These are phyloP conservation scores for Mycena venus DNA, from an alignment of 768 basidiomycete species.

Conservation along the genomic window DNA sequence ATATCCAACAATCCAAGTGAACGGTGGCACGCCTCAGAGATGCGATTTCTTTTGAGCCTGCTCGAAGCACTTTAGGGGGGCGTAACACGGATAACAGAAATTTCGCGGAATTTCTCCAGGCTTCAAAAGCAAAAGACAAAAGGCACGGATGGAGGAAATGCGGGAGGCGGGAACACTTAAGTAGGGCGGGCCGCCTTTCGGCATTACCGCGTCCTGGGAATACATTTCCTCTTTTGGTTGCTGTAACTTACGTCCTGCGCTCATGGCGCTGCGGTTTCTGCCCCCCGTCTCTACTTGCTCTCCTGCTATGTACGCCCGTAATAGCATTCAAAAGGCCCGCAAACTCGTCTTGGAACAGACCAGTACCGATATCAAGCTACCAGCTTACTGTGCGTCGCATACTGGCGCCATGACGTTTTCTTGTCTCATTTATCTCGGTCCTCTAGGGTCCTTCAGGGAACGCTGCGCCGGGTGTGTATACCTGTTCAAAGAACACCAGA, in stretches of 20 bases:
- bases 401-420: not conserved
- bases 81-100: too few relatives aligned
- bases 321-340: slow-evolving; percentile 6
- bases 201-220: not conserved
- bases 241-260: slow-evolving; percentile 6
- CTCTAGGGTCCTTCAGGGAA: slow-evolving; percentile 20
- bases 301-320: slow-evolving; percentile 17
- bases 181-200: too few relatives aligned
- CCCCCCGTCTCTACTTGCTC: slow-evolving; percentile 12
- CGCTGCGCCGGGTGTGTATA: slow-evolving; percentile 23
- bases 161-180: too few relatives aligned
- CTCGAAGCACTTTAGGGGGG: too few relatives aligned
- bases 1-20: too few relatives aligned
- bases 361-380: slow-evolving; percentile 30
- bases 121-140: too few relatives aligned
- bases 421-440: not conserved
- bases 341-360: slow-evolving; percentile 23
- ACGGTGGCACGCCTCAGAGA: too few relatives aligned
- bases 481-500: not conserved
- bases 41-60: too few relatives aligned
- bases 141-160: too few relatives aligned
- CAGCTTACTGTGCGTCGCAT: slow-evolving; percentile 27
- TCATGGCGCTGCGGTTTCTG: slow-evolving; percentile 29
- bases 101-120: too few relatives aligned
- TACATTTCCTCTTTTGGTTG: not conserved